These are phyloP conservation scores for Nannizziopsis barbatae DNA, from an alignment of 2,329 filamentous ascomycete genomes.

Conservation along the genomic window DNA sequence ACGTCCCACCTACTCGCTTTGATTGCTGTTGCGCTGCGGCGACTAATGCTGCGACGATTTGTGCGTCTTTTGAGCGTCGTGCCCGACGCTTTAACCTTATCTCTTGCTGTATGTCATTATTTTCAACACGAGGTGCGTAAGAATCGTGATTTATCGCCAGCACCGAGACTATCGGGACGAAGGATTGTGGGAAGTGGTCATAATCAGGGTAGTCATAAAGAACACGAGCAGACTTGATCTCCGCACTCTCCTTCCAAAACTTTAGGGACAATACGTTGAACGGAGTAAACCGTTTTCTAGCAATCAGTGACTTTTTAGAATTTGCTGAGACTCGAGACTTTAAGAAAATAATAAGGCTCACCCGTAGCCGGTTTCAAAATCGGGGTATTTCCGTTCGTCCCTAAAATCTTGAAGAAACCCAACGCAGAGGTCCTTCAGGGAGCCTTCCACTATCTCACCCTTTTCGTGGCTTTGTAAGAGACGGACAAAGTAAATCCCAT, in stretches of 20 bases:
- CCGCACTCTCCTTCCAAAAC: not conserved
- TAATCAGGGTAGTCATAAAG: not conserved
- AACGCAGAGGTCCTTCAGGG: too few relatives aligned
- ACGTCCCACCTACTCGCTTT: not conserved
- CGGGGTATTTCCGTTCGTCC: too few relatives aligned
- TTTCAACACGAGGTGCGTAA: not conserved
- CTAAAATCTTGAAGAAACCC: too few relatives aligned
- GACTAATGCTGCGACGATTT: constrained; percentile 3
- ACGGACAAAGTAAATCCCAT: too few relatives aligned
- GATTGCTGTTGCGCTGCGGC: constrained; percentile 6
- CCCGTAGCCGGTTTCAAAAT: too few relatives aligned
- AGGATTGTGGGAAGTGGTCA: not conserved
- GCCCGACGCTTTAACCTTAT: not conserved
- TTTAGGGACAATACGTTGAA: not conserved
- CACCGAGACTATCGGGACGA: not conserved
- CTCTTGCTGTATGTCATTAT: not conserved
- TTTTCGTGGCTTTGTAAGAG: too few relatives aligned
- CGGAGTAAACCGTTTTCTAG: not conserved
- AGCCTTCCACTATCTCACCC: too few relatives aligned
- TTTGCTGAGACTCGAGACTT: too few relatives aligned
- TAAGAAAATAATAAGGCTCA: too few relatives aligned
- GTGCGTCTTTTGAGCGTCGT: not conserved
- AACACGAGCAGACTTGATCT: not conserved
- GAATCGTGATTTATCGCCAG: not conserved
- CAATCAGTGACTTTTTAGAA: not conserved